These are phyloP conservation scores for Solanum neorickii DNA, from an alignment of 257 asterid genomes.

Conservation along the genomic window DNA sequence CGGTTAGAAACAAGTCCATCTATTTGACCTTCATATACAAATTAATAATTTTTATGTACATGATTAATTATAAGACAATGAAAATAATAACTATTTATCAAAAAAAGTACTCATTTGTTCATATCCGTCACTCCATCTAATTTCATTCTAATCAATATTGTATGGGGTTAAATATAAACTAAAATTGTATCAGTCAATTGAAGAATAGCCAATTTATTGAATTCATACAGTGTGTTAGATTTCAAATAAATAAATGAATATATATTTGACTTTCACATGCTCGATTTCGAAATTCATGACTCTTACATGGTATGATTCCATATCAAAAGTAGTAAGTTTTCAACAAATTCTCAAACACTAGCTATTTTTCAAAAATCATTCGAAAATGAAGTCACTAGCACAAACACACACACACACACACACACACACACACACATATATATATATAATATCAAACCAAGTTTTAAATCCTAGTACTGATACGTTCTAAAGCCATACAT, in stretches of 20 bases:
- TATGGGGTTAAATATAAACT: neutral
- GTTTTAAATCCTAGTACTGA: too few species aligned
- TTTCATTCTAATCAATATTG: neutral
- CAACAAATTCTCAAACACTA: neutral
- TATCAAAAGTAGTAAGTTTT: too few species aligned
- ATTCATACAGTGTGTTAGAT: neutral
- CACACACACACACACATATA: too few species aligned
- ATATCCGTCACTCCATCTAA: neutral
- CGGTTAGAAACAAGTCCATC: constrained; percentile 45
- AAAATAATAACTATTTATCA: neutral
- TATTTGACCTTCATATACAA: constrained; percentile 34
- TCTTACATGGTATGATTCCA: too few species aligned
- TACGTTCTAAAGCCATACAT: too few species aligned
- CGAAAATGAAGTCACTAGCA: too few species aligned
- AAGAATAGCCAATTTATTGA: neutral
- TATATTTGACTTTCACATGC: neutral
- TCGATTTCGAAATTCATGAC: neutral
- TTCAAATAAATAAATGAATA: neutral
- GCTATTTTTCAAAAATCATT: too few species aligned
- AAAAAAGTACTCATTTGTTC: neutral
- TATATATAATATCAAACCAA: too few species aligned
- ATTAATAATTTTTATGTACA: neutral
- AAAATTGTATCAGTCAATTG: too few species aligned
- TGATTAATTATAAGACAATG: neutral
- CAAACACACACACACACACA: too few species aligned